phyloP scores from a whole-genome alignment of 441 rosid genomes.

The Aleurites moluccanus region DNA sequence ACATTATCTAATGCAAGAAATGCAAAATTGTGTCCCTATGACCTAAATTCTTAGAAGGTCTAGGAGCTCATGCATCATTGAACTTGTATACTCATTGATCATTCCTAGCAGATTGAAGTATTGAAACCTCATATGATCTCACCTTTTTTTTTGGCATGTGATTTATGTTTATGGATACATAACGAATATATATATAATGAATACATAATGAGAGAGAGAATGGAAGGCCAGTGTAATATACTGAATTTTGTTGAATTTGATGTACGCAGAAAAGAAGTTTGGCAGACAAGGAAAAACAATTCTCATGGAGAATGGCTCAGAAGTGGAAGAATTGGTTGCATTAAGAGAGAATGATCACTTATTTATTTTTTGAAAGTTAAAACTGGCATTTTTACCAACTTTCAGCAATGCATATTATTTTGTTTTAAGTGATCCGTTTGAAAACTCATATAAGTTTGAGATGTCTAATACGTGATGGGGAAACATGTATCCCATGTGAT shows the following conservation, averaged over 20 bases:
- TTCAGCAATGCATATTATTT: not conserved
- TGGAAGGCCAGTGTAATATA: not conserved
- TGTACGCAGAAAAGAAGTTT: conserved; percentile 67
- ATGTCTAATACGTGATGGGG: not conserved
- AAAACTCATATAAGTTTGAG: conserved; percentile 1
- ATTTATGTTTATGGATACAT: not conserved
- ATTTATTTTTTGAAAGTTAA: conserved; percentile 48
- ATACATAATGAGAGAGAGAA: not conserved
- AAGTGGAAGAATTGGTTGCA: conserved; percentile 74
- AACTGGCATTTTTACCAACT: not conserved
- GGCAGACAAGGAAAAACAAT: conserved; percentile 68
- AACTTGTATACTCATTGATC: not conserved
- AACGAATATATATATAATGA: no score
- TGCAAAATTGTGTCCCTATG: no score
- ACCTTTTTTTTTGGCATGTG: not conserved
- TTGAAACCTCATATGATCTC: not conserved
- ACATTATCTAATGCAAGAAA: not conserved
- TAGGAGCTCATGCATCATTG: no score
- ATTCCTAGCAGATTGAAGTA: not conserved
- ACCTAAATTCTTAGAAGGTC: no score
- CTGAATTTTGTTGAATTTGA: conserved; percentile 25
- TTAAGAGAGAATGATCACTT: conserved; percentile 76
- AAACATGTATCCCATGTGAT: not conserved
- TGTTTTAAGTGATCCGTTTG: conserved; percentile 5
- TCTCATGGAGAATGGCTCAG: conserved; percentile 71